Evolutionary conservation across 2,329 filamentous ascomycete genomes (phyloP).

Genomic region (Chaetomium sp.): DNA sequence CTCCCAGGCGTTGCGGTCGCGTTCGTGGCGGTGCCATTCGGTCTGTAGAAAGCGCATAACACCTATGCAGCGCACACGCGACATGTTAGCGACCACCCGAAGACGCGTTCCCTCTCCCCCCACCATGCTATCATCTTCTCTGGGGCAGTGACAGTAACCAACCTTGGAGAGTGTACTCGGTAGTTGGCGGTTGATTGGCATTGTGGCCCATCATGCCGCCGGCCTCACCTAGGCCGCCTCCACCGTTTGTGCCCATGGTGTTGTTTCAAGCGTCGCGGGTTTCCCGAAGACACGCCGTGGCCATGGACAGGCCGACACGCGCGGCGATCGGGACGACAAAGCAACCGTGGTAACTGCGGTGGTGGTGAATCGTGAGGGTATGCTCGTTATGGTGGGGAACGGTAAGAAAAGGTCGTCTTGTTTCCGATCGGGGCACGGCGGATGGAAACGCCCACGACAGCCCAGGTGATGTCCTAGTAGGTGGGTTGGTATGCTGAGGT

Average conservation of each 20-base stretch:
- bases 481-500: too few relatives aligned
- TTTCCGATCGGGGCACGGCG: too few relatives aligned
- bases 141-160: slow-evolving; percentile 2
- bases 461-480: too few relatives aligned
- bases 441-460: too few relatives aligned
- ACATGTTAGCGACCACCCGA: not conserved
- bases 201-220: slow-evolving; percentile 41
- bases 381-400: too few relatives aligned
- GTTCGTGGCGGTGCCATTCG: slow-evolving; percentile 97
- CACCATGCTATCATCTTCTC: not conserved
- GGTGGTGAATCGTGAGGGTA: too few relatives aligned
- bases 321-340: slow-evolving; percentile 5
- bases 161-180: slow-evolving; percentile 57
- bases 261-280: slow-evolving; percentile 8
- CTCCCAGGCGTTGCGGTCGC: slow-evolving; percentile 96
- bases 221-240: slow-evolving; percentile 35
- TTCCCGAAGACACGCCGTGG: slow-evolving; percentile 1
- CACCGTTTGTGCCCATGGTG: slow-evolving; percentile 37
- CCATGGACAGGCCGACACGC: slow-evolving; percentile 16
- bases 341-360: too few relatives aligned
- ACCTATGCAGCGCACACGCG: slow-evolving; percentile 44
- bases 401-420: too few relatives aligned
- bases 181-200: slow-evolving; percentile 49
- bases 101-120: not conserved
- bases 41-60: slow-evolving; percentile 99